Conservation (phyloP, 768 basidiomycete species). For the Suillus weaverae region DNA sequence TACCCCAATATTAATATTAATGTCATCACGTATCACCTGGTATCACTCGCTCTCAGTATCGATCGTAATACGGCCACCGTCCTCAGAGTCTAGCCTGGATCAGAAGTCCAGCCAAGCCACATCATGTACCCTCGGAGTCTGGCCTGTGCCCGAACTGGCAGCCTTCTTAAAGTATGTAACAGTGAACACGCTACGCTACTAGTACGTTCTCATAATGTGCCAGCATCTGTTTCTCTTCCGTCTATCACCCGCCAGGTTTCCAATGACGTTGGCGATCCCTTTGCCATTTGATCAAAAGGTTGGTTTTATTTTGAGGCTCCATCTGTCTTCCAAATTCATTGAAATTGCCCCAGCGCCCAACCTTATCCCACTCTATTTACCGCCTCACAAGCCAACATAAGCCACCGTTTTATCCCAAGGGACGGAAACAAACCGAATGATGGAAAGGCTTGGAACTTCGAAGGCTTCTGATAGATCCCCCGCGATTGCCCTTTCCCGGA, state of each 20-base stretch:
- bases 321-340: not conserved
- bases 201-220: not conserved
- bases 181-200: too few relatives aligned
- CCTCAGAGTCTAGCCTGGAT: too few relatives aligned
- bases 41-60: too few relatives aligned
- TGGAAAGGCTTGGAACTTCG: not conserved
- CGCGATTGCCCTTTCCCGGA: not conserved
- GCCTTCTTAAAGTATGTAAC: too few relatives aligned
- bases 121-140: too few relatives aligned
- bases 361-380: not conserved
- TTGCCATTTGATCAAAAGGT: not conserved
- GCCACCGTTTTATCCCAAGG: not conserved
- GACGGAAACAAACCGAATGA: not conserved
- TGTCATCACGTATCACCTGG: too few relatives aligned
- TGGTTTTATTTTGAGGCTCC: not conserved
- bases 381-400: not conserved
- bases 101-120: too few relatives aligned
- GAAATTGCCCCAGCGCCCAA: not conserved
- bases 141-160: too few relatives aligned
- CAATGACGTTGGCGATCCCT: not conserved
- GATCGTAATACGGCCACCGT: too few relatives aligned
- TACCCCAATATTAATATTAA: too few relatives aligned
- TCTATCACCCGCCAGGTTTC: not conserved
- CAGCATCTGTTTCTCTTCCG: not conserved
- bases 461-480: not conserved